Evolutionary conservation across 306 rosid species (phyloP).

Genomic region (Cicer chorassanicum): DNA sequence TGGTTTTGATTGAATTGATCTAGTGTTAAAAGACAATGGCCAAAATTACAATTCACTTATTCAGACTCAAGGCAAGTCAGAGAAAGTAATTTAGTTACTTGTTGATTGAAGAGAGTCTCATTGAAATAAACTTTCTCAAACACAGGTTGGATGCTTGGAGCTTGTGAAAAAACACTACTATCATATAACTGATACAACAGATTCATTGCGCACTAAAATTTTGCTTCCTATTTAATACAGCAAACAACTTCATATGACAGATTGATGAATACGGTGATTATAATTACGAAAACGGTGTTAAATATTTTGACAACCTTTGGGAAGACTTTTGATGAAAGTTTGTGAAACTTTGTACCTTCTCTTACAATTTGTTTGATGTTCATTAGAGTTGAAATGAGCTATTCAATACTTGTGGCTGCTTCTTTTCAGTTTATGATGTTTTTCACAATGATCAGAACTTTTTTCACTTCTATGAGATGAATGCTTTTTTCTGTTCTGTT

Average conservation of each 20-base stretch:
- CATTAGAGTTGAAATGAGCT: slow-evolving; percentile 42
- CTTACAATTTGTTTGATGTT: slow-evolving; percentile 25
- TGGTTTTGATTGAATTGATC: not conserved
- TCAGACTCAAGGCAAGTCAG: not conserved
- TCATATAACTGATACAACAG: not conserved
- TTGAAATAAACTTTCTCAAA: not conserved
- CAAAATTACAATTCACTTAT: not conserved
- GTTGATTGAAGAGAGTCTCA: not conserved
- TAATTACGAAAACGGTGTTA: not conserved
- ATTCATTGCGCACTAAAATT: not conserved
- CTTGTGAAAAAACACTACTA: slow-evolving; percentile 9
- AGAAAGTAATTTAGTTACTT: not conserved
- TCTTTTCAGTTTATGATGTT: slow-evolving; percentile 40
- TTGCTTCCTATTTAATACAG: not conserved
- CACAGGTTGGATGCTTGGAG: not conserved
- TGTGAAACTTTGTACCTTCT: slow-evolving; percentile 41
- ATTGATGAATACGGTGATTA: not conserved
- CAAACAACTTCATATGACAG: not conserved
- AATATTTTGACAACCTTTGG: slow-evolving; percentile 28
- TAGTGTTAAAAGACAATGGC: not conserved
- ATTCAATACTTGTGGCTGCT: slow-evolving; percentile 43
- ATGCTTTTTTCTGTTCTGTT: slow-evolving; percentile 42
- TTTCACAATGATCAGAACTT: slow-evolving; percentile 39
- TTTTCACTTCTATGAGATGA: slow-evolving; percentile 40
- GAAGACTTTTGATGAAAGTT: slow-evolving; percentile 21